Percentiles rank a stretch among this genome's conserved stretches.
These are phyloP conservation scores for Globisporangium spiculum DNA, from an alignment of 352 stramenopile species.

Conservation along the genomic window DNA sequence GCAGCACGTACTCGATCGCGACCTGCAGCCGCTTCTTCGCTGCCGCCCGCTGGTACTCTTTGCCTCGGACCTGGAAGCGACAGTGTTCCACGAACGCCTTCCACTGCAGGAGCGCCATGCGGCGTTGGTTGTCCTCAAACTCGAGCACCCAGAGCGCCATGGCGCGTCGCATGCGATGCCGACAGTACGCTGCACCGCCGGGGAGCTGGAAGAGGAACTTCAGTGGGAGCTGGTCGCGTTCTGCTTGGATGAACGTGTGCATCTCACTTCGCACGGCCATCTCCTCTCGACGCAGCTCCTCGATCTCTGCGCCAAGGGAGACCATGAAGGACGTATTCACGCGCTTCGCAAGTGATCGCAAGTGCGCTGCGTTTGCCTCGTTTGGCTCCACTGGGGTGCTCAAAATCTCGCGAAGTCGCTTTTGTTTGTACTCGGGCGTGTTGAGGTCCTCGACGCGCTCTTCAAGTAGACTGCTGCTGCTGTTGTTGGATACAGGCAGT, in stretches of 20 bases:
- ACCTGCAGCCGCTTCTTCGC: slow-evolving; percentile 56
- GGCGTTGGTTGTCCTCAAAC: slow-evolving; percentile 77
- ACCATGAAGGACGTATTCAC: slow-evolving; percentile 51
- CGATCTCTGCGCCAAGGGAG: slow-evolving; percentile 41
- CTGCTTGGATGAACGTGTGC: slow-evolving; percentile 47
- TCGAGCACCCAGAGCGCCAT: slow-evolving; percentile 68
- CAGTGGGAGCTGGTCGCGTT: slow-evolving; percentile 62
- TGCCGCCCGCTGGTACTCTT: slow-evolving; percentile 59
- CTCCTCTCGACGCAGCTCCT: slow-evolving; percentile 37
- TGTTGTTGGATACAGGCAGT: neutral
- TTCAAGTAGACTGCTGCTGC: neutral
- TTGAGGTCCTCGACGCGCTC: slow-evolving; percentile 24
- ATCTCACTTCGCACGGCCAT: slow-evolving; percentile 35
- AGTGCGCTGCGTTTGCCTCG: slow-evolving; percentile 34
- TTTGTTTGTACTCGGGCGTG: slow-evolving; percentile 55
- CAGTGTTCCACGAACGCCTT: slow-evolving; percentile 70
- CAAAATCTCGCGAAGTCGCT: slow-evolving; percentile 63
- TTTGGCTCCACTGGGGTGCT: slow-evolving; percentile 56
- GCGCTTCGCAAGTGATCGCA: slow-evolving; percentile 39
- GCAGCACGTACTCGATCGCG: slow-evolving; percentile 67
- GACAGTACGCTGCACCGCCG: slow-evolving; percentile 70
- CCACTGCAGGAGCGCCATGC: slow-evolving; percentile 74
- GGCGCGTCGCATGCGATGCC: slow-evolving; percentile 62
- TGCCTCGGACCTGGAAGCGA: slow-evolving; percentile 50
- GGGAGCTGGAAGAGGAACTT: slow-evolving; percentile 82